A percentile compares a stretch with the other conserved stretches of the same genome.
Conservation (phyloP, 2,329 filamentous ascomycete species). For the Magnaporthiopsis poae region DNA sequence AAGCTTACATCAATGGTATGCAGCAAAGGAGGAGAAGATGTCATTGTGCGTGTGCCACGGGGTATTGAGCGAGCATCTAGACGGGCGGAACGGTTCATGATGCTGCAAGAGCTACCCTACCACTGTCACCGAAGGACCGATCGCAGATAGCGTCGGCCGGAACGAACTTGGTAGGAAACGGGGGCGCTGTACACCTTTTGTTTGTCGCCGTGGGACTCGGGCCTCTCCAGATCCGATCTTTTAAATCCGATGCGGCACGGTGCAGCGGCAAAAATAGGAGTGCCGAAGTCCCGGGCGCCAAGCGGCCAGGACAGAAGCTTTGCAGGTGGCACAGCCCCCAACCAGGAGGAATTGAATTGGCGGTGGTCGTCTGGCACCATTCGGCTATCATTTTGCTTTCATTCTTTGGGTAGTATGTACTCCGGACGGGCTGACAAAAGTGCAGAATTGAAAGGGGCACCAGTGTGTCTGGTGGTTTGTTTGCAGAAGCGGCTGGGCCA, state of each 20-base stretch:
- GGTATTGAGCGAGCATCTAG: background rate
- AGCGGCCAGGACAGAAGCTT: background rate
- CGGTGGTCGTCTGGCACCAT: too few species aligned
- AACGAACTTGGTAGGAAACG: background rate
- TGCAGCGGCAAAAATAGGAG: too few species aligned
- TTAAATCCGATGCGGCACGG: background rate
- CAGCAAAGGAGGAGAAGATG: background rate
- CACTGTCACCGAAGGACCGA: background rate
- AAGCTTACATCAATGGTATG: background rate
- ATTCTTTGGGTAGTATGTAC: too few species aligned
- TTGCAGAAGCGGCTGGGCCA: background rate
- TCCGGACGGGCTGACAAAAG: too few species aligned
- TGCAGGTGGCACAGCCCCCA: background rate
- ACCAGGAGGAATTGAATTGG: background rate
- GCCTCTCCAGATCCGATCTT: background rate
- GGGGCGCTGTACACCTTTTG: background rate
- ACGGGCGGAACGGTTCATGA: background rate
- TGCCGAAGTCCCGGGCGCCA: background rate
- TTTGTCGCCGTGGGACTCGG: background rate
- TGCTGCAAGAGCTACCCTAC: too few species aligned
- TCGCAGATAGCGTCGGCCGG: background rate
- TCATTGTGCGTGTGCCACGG: background rate
- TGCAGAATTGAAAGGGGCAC: too few species aligned
- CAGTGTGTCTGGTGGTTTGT: background rate
- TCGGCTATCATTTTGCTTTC: too few species aligned